Conservation (phyloP, 495 filamentous ascomycete species). For the Evansstolkia leycettana region DNA sequence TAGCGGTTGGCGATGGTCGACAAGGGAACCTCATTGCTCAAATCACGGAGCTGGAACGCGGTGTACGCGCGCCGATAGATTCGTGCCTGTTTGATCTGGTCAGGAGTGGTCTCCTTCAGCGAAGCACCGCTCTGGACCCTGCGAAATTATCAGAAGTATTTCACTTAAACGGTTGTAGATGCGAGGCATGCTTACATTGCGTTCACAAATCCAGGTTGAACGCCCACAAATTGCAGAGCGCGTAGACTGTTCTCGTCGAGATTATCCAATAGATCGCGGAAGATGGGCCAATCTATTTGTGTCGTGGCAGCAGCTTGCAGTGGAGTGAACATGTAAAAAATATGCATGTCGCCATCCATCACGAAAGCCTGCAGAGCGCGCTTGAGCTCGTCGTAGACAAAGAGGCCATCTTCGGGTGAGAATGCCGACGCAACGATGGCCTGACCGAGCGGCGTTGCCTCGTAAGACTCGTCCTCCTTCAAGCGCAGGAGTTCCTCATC, state of each 20-base stretch:
- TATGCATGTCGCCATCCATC: slow-evolving; percentile 76
- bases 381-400: slow-evolving; percentile 57
- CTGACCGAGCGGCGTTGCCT: slow-evolving; percentile 53
- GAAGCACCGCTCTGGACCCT: slow-evolving; percentile 57
- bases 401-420: slow-evolving; percentile 65
- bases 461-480: slow-evolving; percentile 39
- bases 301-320: slow-evolving; percentile 35
- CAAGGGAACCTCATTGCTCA: slow-evolving; percentile 70
- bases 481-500: slow-evolving; percentile 19
- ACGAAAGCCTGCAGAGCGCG: slow-evolving; percentile 63
- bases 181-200: slow-evolving; percentile 39
- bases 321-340: slow-evolving; percentile 73
- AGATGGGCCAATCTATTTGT: slow-evolving; percentile 59
- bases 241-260: slow-evolving; percentile 62
- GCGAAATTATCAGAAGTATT: slow-evolving; percentile 13
- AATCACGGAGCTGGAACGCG: slow-evolving; percentile 67
- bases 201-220: slow-evolving; percentile 59
- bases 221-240: slow-evolving; percentile 55
- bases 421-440: slow-evolving; percentile 65
- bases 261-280: slow-evolving; percentile 55
- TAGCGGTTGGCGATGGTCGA: slow-evolving; percentile 59
- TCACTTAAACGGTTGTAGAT: neutral
- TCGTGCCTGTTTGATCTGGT: slow-evolving; percentile 46
- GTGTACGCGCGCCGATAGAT: slow-evolving; percentile 71
- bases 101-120: slow-evolving; percentile 49